These are phyloP conservation scores for Boechera divaricarpa DNA, from an alignment of 345 rosid genomes.

Conservation along the genomic window DNA sequence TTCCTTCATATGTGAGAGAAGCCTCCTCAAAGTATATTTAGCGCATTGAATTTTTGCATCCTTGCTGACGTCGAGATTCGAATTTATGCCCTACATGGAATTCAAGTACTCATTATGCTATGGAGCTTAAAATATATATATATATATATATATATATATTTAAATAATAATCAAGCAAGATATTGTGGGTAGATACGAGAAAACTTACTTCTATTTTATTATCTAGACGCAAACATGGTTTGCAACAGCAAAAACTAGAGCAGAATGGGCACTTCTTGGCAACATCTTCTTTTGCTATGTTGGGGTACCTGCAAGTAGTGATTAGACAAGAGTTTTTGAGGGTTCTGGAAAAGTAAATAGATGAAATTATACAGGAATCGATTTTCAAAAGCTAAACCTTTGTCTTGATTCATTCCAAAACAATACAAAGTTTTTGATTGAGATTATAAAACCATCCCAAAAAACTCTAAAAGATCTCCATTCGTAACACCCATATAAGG, in stretches of 20 bases:
- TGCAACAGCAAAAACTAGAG: slow-evolving; percentile 62
- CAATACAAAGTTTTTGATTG: too few species aligned
- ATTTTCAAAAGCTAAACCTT: too few species aligned
- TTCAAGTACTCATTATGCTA: not conserved
- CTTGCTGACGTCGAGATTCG: not conserved
- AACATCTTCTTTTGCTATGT: slow-evolving; percentile 46
- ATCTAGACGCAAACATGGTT: slow-evolving; percentile 58
- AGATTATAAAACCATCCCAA: not conserved
- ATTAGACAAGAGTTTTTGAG: too few species aligned
- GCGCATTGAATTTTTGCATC: not conserved
- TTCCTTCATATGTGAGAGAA: slow-evolving; percentile 26
- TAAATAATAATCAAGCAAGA: not conserved
- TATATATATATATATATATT: too few species aligned
- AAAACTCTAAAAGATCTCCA: not conserved
- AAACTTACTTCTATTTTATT: slow-evolving; percentile 45
- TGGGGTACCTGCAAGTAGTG: slow-evolving; percentile 53
- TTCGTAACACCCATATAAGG: not conserved
- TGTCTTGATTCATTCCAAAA: too few species aligned
- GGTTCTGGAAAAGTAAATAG: too few species aligned
- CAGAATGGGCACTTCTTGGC: slow-evolving; percentile 59
- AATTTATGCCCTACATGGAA: not conserved
- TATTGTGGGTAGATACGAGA: slow-evolving; percentile 7
- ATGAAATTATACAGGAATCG: too few species aligned
- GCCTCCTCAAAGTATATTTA: not conserved
- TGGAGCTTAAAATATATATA: not conserved